phyloP scores from a whole-genome alignment of 2,329 filamentous ascomycete genomes.

The Curvularia eragrostidis region DNA sequence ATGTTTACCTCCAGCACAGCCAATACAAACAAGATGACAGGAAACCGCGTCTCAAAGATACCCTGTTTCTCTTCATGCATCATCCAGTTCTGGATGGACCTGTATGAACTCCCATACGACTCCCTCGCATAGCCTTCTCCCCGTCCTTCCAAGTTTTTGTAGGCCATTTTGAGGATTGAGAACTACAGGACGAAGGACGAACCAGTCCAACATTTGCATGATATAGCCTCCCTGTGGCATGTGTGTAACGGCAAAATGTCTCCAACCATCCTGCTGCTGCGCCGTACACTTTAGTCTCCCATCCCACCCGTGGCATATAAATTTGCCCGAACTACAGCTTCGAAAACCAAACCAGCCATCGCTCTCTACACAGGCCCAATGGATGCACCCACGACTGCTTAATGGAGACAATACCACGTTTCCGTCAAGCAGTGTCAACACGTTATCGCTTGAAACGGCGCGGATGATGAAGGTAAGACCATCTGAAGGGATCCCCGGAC shows the following conservation, averaged over 20 bases:
- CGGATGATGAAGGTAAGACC: slow-evolving; percentile 16
- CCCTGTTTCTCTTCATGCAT: not conserved
- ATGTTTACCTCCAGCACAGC: not conserved
- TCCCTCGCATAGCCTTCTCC: slow-evolving; percentile 16
- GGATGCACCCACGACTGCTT: slow-evolving; percentile 11
- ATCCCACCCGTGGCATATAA: slow-evolving; percentile 12
- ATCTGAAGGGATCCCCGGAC: slow-evolving; percentile 9
- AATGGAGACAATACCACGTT: slow-evolving; percentile 11
- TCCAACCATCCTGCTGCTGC: slow-evolving; percentile 4
- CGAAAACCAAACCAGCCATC: slow-evolving; percentile 21
- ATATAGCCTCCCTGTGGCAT: slow-evolving; percentile 18
- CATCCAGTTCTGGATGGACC: not conserved
- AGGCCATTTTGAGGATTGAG: slow-evolving; percentile 8
- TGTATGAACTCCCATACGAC: slow-evolving; percentile 14
- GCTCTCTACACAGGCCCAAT: slow-evolving; percentile 15
- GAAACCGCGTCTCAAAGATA: not conserved
- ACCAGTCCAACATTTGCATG: slow-evolving; percentile 25
- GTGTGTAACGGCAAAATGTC: slow-evolving; percentile 16
- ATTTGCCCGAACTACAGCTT: slow-evolving; percentile 6
- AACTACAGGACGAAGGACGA: slow-evolving; percentile 17
- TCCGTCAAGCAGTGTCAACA: slow-evolving; percentile 18
- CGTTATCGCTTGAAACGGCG: slow-evolving; percentile 10
- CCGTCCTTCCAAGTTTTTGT: slow-evolving; percentile 13
- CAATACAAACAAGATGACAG: not conserved
- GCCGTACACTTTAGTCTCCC: slow-evolving; percentile 14